Base-by-base conservation (phyloP, 306 rosid species). In the Vicia villosa region DNA sequence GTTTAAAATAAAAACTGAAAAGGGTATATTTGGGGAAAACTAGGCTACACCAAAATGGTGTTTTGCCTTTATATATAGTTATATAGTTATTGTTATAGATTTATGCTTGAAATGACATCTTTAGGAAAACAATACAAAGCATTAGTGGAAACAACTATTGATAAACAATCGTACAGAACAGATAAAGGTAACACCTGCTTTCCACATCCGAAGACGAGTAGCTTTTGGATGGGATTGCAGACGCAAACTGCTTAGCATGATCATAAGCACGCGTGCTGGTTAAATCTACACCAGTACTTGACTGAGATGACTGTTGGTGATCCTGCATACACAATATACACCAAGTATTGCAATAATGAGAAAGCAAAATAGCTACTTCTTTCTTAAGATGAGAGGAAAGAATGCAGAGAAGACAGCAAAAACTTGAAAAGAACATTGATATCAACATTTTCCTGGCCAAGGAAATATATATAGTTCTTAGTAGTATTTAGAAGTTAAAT, bases 181-280 rank as follows among this genome's bases (percentile, higher is more conserved):
- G 67, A 43, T 68, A 78, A 57, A 63, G 40, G 54, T 10, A 75
- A 70, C 30, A 91, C 97, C 99, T 94, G 91, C 77, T 86, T 80
- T 86, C 89, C 57, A 77, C 83, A 28, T 83, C 84, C 21, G 55
- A 71, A 77, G 78, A 50, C 0, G 83, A 14, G 57, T 64, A 59
- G 73, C 74, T 79, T 60, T 81, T 79, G 32, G 72, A 40, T n/a
- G 79, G 80, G 63, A 82, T 58, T 75, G 88, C 96, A 17, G 95
- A 90, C 65, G 91, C 87, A 68, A 86, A 84, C 68, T 88, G 96
- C 76, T 81, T 77, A 8, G 92, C 88, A 45, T 75, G 91, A 77
- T 91, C 87, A 76, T 66, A 73, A 49, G 89, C 80, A 75, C 84
- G 81, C 81, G 95, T 77, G 61, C 83, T 69, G 74, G 56, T 78